A percentile compares a stretch with the other conserved stretches of the same genome.
Conservation (phyloP, 805 yeast species). For the Teunomyces stri region DNA sequence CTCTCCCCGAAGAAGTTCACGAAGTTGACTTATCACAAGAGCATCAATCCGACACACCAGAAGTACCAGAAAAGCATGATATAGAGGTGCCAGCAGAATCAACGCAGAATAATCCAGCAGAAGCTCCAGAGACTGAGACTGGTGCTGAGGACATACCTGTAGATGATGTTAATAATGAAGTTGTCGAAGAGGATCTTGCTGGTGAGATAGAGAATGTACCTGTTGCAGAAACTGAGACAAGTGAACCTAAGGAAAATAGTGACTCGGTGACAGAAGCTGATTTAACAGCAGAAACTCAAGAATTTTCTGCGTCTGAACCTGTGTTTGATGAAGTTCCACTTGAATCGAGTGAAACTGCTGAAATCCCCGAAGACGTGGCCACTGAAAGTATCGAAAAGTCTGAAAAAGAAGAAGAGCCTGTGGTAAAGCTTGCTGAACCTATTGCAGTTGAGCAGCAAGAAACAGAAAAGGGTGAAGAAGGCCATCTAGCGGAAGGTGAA, state of each 20-base stretch:
- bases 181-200: not conserved
- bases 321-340: not conserved
- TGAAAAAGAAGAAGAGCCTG: constrained; percentile 1
- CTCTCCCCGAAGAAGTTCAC: not conserved
- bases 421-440: not conserved
- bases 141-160: not conserved
- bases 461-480: not conserved
- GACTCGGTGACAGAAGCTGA: not conserved
- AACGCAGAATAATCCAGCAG: not conserved
- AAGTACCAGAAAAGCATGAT: not conserved
- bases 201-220: not conserved
- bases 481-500: not conserved
- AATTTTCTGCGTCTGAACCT: not conserved
- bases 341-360: not conserved
- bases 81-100: not conserved
- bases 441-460: not conserved
- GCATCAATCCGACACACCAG: not conserved
- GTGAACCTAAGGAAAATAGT: not conserved
- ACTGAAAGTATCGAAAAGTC: not conserved
- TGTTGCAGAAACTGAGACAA: not conserved
- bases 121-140: not conserved
- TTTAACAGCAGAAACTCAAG: not conserved
- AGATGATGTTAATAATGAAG: not conserved
- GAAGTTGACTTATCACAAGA: not conserved
- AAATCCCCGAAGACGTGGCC: not conserved